phyloP scores from a whole-genome alignment of 441 rosid genomes.

The Corymbia calophylla region DNA sequence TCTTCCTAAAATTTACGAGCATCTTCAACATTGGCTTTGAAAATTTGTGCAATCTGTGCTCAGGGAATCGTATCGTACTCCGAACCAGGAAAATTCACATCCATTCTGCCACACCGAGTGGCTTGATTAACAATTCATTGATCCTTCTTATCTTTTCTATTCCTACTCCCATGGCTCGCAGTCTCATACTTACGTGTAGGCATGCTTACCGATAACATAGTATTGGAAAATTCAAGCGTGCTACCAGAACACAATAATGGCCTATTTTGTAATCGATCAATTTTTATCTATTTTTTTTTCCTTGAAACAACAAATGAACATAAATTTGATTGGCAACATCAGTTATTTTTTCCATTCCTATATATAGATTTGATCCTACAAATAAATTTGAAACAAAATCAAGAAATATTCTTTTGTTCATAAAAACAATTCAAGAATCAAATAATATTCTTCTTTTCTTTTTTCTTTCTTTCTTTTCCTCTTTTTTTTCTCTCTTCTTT shows the following conservation, averaged over 20 bases:
- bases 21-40: neutral
- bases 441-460: no score
- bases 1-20: neutral
- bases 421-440: no score
- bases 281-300: no score
- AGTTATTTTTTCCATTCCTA: no score
- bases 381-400: no score
- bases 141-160: neutral
- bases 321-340: no score
- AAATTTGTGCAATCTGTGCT: neutral
- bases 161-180: neutral
- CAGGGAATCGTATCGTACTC: neutral
- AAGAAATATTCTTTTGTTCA: no score
- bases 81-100: neutral
- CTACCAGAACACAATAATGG: neutral
- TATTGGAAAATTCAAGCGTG: neutral
- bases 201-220: neutral
- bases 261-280: no score
- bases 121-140: neutral
- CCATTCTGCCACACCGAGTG: neutral
- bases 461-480: no score
- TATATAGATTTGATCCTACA: no score
- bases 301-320: no score
- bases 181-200: neutral
- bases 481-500: no score